These are phyloP conservation scores for Aspergillus mulundensis DNA, from an alignment of 495 filamentous ascomycete genomes.

Conservation along the genomic window DNA sequence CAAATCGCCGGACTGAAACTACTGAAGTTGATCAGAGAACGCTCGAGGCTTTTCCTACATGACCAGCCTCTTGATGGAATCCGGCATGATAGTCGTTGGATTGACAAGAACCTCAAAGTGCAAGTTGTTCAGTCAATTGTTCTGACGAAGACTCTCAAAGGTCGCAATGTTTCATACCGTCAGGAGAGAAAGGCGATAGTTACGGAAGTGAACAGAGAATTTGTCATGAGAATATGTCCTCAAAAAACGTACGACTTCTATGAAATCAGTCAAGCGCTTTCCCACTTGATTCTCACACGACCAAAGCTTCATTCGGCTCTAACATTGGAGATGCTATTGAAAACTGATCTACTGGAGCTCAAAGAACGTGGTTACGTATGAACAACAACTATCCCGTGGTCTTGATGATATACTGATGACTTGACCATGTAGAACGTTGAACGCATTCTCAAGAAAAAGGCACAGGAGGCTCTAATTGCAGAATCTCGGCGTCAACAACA, in stretches of 20 bases:
- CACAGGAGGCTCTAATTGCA: constrained; percentile 76
- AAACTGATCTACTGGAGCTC: constrained; percentile 72
- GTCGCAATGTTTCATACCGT: constrained; percentile 58
- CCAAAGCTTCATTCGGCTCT: constrained; percentile 81
- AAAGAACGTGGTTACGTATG: constrained; percentile 67
- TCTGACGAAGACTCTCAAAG: constrained; percentile 67
- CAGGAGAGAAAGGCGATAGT: constrained; percentile 68
- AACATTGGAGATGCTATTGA: constrained; percentile 82
- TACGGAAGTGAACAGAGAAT: constrained; percentile 44
- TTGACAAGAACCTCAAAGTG: constrained; percentile 82
- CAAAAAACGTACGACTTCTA: constrained; percentile 67
- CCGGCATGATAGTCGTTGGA: constrained; percentile 80
- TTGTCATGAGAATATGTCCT: constrained; percentile 56
- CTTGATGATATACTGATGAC: not conserved
- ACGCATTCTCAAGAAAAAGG: constrained; percentile 79
- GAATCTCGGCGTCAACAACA: constrained; percentile 75
- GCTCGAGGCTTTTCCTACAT: constrained; percentile 81
- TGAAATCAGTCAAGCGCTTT: constrained; percentile 81
- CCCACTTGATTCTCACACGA: constrained; percentile 71
- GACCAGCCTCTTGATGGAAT: constrained; percentile 64
- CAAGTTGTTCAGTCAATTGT: constrained; percentile 68
- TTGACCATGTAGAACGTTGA: constrained; percentile 62
- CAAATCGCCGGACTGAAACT: constrained; percentile 56
- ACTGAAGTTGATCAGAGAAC: constrained; percentile 76
- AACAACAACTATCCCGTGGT: not conserved